Conservation (phyloP, 176 grass and related monocot species). For the Aegilops longissima region DNA sequence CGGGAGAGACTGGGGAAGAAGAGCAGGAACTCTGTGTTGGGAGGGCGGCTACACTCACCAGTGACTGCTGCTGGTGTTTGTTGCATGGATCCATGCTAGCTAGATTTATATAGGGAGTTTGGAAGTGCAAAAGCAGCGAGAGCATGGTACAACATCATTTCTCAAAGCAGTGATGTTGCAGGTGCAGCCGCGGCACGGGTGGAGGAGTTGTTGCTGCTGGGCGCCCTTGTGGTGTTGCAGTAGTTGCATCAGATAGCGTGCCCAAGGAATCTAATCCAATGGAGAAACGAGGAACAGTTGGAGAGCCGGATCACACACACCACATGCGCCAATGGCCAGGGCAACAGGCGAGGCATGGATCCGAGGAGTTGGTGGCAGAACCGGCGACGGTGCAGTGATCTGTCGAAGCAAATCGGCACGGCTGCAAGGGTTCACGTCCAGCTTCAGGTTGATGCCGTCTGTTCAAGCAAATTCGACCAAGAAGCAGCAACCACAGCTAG, state of each 20-base stretch:
- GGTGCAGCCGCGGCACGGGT: neutral
- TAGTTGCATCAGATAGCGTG: slow-evolving; percentile 4
- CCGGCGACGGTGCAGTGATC: too few relatives aligned
- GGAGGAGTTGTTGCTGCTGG: slow-evolving; percentile 24
- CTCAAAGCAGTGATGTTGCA: neutral
- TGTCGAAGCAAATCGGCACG: neutral
- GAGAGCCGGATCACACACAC: neutral
- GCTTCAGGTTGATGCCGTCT: too few relatives aligned
- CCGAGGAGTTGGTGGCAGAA: neutral
- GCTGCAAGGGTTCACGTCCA: neutral
- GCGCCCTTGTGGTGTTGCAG: neutral
- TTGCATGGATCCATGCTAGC: neutral
- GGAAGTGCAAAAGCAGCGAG: neutral
- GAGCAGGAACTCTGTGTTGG: neutral
- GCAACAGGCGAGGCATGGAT: neutral
- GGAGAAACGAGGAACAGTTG: slow-evolving; percentile 37
- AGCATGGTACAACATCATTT: too few relatives aligned
- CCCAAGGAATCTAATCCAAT: neutral
- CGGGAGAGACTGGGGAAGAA: neutral
- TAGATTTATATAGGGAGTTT: slow-evolving; percentile 27
- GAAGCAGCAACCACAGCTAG: neutral
- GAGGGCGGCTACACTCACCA: neutral
- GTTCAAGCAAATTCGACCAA: neutral
- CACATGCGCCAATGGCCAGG: neutral
- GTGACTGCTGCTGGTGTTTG: slow-evolving; percentile 6